Evolutionary conservation across 2,329 filamentous ascomycete species (phyloP).

Genomic region (Arthrobotrys iridis): DNA sequence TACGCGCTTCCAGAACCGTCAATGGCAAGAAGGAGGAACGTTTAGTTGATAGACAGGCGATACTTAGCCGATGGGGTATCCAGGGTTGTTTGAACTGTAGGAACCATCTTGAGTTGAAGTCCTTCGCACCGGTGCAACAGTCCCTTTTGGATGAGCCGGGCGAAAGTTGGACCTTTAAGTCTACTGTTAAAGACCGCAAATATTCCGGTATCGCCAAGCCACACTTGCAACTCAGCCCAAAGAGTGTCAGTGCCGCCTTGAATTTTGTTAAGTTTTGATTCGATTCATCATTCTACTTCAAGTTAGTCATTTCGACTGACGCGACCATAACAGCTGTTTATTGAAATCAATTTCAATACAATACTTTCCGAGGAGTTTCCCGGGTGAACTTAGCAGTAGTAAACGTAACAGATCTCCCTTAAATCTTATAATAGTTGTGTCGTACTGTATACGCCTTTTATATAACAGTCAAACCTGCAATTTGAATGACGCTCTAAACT

Average conservation of each 20-base stretch:
- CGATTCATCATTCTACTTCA: too few species aligned
- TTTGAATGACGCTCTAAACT: too few species aligned
- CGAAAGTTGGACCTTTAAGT: constrained; percentile 9
- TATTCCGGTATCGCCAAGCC: neutral
- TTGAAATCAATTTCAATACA: too few species aligned
- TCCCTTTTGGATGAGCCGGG: neutral
- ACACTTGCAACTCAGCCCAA: neutral
- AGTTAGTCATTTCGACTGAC: too few species aligned
- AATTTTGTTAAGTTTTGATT: neutral
- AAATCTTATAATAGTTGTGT: too few species aligned
- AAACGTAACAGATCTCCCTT: too few species aligned
- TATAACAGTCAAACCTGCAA: too few species aligned
- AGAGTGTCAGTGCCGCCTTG: neutral
- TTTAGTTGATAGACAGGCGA: constrained; percentile 51
- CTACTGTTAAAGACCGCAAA: constrained; percentile 9
- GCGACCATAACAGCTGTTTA: too few species aligned
- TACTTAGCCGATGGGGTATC: constrained; percentile 58
- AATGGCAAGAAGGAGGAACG: neutral
- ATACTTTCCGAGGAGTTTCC: too few species aligned
- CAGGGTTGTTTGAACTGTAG: constrained; percentile 58
- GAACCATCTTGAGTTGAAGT: constrained; percentile 52
- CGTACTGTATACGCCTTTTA: too few species aligned
- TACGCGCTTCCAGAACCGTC: constrained; percentile 26
- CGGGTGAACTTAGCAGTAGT: too few species aligned
- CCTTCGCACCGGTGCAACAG: constrained; percentile 45